These are phyloP conservation scores for Globisporangium canariense DNA, from an alignment of 352 stramenopile genomes.

Conservation along the genomic window DNA sequence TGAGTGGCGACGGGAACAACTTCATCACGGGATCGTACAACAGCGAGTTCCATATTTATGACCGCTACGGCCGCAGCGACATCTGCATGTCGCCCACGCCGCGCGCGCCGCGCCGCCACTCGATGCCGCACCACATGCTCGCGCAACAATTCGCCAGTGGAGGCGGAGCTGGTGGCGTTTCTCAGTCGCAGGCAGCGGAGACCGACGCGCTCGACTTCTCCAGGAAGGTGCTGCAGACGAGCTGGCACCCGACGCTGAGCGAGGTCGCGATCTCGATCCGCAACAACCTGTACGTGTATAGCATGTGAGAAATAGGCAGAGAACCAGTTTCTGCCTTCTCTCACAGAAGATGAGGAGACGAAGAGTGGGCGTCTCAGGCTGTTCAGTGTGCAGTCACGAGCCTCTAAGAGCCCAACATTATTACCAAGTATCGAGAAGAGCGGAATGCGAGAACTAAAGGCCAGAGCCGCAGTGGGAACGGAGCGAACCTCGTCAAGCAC, in stretches of 20 bases:
- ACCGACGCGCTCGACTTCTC: slow-evolving; percentile 71
- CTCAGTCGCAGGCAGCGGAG: slow-evolving; percentile 23
- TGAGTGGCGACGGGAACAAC: slow-evolving; percentile 90
- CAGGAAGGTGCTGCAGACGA: slow-evolving; percentile 84
- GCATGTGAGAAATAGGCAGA: slow-evolving; percentile 23
- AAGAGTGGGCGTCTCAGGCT: neutral
- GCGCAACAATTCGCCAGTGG: slow-evolving; percentile 53
- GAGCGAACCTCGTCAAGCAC: neutral
- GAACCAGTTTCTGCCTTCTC: neutral
- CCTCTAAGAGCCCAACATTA: neutral
- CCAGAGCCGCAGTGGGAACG: neutral
- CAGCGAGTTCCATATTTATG: slow-evolving; percentile 92
- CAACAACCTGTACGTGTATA: slow-evolving; percentile 87
- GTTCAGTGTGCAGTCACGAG: neutral
- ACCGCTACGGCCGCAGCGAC: slow-evolving; percentile 75
- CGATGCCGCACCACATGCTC: slow-evolving; percentile 61
- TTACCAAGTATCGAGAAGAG: neutral
- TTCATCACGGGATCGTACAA: slow-evolving; percentile 95
- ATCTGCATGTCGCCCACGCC: slow-evolving; percentile 66
- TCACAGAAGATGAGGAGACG: neutral
- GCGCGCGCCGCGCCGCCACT: slow-evolving; percentile 50
- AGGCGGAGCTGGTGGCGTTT: slow-evolving; percentile 29
- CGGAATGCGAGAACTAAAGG: neutral
- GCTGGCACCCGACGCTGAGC: slow-evolving; percentile 78
- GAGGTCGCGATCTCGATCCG: slow-evolving; percentile 79